A percentile compares a stretch with the other conserved stretches of the same genome.
These are phyloP conservation scores for Tulasnella sp. DNA, from an alignment of 768 basidiomycete species.

Conservation along the genomic window DNA sequence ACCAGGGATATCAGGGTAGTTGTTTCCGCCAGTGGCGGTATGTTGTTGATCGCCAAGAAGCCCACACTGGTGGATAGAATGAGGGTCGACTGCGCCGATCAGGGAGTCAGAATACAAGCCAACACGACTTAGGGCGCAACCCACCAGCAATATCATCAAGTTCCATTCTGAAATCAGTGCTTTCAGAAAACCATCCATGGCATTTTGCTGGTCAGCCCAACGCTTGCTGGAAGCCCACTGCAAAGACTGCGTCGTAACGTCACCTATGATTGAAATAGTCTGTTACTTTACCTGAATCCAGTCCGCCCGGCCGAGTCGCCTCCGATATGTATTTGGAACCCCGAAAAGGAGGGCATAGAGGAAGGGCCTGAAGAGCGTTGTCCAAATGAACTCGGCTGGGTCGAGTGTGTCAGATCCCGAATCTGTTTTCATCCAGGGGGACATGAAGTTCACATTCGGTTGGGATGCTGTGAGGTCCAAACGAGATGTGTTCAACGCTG, in stretches of 20 bases:
- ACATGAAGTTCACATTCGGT: constrained; percentile 11
- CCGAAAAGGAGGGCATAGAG: background rate
- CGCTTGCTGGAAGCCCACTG: constrained; percentile 15
- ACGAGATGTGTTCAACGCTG: background rate
- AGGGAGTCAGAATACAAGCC: background rate
- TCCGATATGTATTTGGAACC: constrained; percentile 4
- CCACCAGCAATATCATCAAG: constrained; percentile 13
- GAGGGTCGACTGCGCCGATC: constrained; percentile 1
- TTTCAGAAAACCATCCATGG: constrained; percentile 13
- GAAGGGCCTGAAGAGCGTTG: background rate
- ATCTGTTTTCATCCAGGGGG: no score
- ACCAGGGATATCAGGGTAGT: constrained; percentile 11
- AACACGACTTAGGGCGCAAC: background rate
- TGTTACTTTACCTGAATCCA: constrained; percentile 11
- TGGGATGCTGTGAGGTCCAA: background rate
- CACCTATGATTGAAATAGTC: background rate
- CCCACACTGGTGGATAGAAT: constrained; percentile 12
- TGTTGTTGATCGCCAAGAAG: constrained; percentile 4
- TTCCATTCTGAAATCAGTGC: constrained; percentile 15
- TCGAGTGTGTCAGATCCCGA: background rate
- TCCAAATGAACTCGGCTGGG: background rate
- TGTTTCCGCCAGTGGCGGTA: background rate
- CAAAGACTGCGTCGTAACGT: background rate
- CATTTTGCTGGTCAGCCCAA: constrained; percentile 13
- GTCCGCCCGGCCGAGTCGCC: constrained; percentile 8